Conservation (phyloP, 2,329 filamentous ascomycete species). For the Elsinoe perseae region DNA sequence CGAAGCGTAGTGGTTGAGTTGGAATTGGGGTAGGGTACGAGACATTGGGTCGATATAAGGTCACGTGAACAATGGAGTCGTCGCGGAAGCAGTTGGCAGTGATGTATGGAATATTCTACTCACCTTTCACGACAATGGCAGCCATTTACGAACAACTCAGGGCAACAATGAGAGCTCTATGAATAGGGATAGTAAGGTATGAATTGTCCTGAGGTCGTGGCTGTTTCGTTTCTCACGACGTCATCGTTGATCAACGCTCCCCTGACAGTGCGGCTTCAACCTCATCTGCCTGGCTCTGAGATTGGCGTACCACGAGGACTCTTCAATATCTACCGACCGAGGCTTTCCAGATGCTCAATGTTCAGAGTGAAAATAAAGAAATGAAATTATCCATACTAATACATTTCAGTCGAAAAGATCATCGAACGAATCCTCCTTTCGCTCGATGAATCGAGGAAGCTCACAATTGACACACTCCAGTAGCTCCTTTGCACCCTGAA, state of each 20-base stretch:
- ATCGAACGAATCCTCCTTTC: neutral
- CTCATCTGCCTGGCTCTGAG: neutral
- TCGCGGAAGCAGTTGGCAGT: too few species aligned
- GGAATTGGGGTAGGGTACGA: neutral
- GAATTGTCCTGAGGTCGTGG: neutral
- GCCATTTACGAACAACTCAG: too few species aligned
- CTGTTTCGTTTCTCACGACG: neutral
- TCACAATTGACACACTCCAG: neutral
- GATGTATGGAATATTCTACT: neutral
- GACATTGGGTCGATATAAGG: neutral
- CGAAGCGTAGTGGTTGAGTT: too few species aligned
- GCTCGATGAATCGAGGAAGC: neutral
- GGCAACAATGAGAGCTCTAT: too few species aligned
- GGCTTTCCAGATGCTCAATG: too few species aligned
- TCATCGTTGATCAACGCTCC: neutral
- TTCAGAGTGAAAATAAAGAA: too few species aligned
- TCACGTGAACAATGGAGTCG: neutral
- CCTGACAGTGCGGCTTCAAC: neutral
- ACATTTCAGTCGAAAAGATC: too few species aligned
- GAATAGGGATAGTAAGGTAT: neutral
- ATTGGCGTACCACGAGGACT: neutral
- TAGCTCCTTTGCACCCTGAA: neutral
- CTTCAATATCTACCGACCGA: too few species aligned
- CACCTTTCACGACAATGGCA: constrained; percentile 15
- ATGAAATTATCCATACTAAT: too few species aligned